Evolutionary conservation across 1,284 basidiomycete species (phyloP), one percentile per base, ranked within the genome.

Genomic region (Sutorius eximius): DNA sequence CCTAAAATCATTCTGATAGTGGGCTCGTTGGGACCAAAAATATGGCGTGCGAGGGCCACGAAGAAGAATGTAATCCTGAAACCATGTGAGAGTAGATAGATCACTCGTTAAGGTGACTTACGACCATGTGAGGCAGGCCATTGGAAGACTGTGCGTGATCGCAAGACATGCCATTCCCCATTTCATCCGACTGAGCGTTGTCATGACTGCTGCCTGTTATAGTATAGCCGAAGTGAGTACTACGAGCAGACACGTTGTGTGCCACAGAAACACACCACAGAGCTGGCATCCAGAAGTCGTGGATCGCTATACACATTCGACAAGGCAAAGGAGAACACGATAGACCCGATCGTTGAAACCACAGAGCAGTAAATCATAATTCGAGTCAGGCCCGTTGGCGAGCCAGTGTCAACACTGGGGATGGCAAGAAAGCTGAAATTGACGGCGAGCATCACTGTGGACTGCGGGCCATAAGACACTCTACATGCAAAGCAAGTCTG

Each of bases 51-150:
- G 9, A 64, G 59, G 10, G 59, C 61, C 1, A 15, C 2, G 9
- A 46, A 62, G 15, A 61, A 64, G n/a, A 62, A 22, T 2, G 10
- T 29, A 4, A 64, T 61, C 11, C 60, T 65, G 20, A 3, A 45
- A 30, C 4, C 15, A 18, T 24, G n/a, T 51, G 16, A 29, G 27
- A 13, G 7, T 7, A 13, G 20, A 12, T 22, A n/a, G 22, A 30
- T 15, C 10, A 22, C 10, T 32, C 5, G 15, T 1, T 3, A 18
- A n/a, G 16, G 16, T 20, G 37, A 60, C 57, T 6, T 42, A 61
- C 60, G 60, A 62, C 62, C 60, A 64, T 16, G 59, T 15, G 10
- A 64, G 49, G 24, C 24, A 27, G 24, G 59, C 49, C 2, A 56
- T 42, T 0, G 62, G 62, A 24, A 64, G 51, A 37, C 49, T 50